These are phyloP conservation scores for Kregervanrija delftensis DNA, from an alignment of 805 yeast species.

Conservation along the genomic window DNA sequence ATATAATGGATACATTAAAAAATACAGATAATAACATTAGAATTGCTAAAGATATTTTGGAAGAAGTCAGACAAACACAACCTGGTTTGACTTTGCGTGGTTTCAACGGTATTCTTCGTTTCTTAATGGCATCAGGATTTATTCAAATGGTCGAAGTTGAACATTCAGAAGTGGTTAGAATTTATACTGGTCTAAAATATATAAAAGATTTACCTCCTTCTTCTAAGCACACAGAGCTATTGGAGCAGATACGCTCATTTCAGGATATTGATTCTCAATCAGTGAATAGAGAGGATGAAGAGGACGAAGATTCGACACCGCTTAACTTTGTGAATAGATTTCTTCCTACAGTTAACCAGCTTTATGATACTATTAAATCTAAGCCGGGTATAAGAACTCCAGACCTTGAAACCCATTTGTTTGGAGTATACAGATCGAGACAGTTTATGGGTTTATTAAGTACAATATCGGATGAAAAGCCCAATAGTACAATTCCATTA, in stretches of 20 bases:
- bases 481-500: conserved; percentile 11
- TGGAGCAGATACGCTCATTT: conserved; percentile 8
- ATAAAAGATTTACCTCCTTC: conserved; percentile 18
- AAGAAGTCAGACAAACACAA: conserved; percentile 45
- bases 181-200: conserved; percentile 19
- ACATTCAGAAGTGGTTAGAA: conserved; percentile 16
- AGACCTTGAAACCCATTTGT: conserved; percentile 40
- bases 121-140: conserved; percentile 36
- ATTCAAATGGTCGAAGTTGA: conserved; percentile 19
- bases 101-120: conserved; percentile 38
- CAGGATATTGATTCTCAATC: conserved; percentile 30
- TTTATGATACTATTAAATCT: conserved; percentile 40
- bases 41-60: conserved; percentile 52
- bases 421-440: conserved; percentile 35
- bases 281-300: conserved; percentile 18
- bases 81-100: conserved; percentile 29
- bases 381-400: conserved; percentile 53
- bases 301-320: conserved; percentile 9
- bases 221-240: conserved; percentile 4
- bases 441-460: conserved; percentile 9
- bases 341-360: conserved; percentile 61
- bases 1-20: conserved; percentile 43
- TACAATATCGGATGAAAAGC: conserved; percentile 15
- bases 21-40: conserved; percentile 55
- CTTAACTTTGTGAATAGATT: conserved; percentile 21